Conservation (phyloP, 1,139 yeast genomes). For the Kodamaea ohmeri region DNA sequence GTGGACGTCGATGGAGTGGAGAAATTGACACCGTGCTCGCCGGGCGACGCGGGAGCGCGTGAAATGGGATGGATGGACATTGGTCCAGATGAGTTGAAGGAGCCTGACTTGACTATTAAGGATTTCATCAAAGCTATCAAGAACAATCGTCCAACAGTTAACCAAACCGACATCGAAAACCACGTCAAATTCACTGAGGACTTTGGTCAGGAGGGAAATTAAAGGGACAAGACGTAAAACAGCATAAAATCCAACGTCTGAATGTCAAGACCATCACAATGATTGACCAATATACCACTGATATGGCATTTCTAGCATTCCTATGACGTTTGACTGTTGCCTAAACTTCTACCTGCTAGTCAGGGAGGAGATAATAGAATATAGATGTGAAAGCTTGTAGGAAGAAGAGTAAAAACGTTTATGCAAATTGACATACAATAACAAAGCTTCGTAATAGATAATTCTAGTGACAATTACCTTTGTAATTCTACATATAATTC, state of each 20-base stretch:
- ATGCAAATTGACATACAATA: too few species aligned
- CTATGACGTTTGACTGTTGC: background rate
- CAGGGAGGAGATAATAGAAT: slow-evolving; percentile 2
- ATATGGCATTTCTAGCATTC: too few species aligned
- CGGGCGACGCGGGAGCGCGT: slow-evolving; percentile 82
- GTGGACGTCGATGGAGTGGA: slow-evolving; percentile 38
- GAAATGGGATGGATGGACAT: slow-evolving; percentile 95
- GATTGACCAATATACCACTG: too few species aligned
- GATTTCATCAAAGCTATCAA: slow-evolving; percentile 93
- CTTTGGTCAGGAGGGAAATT: slow-evolving; percentile 96
- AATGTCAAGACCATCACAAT: too few species aligned
- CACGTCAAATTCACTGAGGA: slow-evolving; percentile 89
- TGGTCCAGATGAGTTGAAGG: slow-evolving; percentile 82
- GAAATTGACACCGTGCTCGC: slow-evolving; percentile 87
- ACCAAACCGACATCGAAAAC: slow-evolving; percentile 72
- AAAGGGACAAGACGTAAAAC: background rate
- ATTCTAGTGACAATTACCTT: too few species aligned
- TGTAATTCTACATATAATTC: too few species aligned
- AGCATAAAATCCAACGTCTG: too few species aligned
- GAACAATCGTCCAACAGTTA: slow-evolving; percentile 92
- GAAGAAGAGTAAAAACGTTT: too few species aligned
- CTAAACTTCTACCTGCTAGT: background rate
- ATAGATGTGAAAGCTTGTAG: slow-evolving; percentile 3
- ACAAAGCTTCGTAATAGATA: too few species aligned
- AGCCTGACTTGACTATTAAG: slow-evolving; percentile 84